Evolutionary conservation across 768 basidiomycete species (phyloP).

Genomic region (Mycena vitilis): DNA sequence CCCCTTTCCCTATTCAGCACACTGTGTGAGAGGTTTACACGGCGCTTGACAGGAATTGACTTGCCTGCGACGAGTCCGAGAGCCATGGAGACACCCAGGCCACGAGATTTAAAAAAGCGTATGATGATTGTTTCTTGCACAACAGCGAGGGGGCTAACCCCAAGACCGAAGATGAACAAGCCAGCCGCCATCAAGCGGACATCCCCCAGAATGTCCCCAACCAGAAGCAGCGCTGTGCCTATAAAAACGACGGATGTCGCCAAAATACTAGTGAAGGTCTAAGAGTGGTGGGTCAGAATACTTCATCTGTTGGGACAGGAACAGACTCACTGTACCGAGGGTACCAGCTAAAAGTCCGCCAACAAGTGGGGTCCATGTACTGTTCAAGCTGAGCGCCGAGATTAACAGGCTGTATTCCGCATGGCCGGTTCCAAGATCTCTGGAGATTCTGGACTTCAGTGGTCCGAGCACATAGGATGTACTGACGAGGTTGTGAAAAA

Average conservation of each 20-base stretch:
- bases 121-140: conserved; percentile 89
- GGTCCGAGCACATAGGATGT: conserved; percentile 83
- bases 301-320: too few species aligned
- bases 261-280: conserved; percentile 72
- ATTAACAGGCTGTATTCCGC: conserved; percentile 83
- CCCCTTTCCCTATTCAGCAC: conserved; percentile 43
- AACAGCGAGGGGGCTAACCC: conserved; percentile 83
- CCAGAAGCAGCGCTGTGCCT: conserved; percentile 71
- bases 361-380: conserved; percentile 79
- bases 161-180: conserved; percentile 83
- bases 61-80: conserved; percentile 89
- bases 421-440: conserved; percentile 79
- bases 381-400: conserved; percentile 81
- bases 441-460: conserved; percentile 60
- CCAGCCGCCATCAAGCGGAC: conserved; percentile 81
- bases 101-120: conserved; percentile 81
- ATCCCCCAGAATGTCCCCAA: conserved; percentile 69
- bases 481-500: conserved; percentile 49
- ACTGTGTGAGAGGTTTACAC: too few species aligned
- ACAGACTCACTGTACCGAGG: conserved; percentile 63
- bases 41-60: not conserved
- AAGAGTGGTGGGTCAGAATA: not conserved
- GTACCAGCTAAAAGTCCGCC: conserved; percentile 78
- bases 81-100: conserved; percentile 81
- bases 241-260: conserved; percentile 80